A percentile compares a stretch with the other conserved stretches of the same genome.
Conservation (phyloP, 768 basidiomycete genomes). For the Trametes cinnabarina region DNA sequence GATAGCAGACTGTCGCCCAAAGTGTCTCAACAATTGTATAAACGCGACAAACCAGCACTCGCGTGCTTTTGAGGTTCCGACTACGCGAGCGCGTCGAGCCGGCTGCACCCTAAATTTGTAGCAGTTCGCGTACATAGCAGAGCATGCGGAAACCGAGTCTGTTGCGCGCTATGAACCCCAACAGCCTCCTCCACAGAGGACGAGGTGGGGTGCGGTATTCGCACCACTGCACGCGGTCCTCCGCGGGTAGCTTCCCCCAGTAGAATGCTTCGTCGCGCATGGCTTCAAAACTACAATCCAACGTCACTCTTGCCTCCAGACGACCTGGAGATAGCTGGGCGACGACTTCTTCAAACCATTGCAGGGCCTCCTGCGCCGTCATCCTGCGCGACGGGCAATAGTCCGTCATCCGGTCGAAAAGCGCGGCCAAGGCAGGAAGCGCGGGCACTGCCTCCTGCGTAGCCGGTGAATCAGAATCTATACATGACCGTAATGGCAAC, state of each 20-base stretch:
- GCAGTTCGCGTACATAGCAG: too few relatives aligned
- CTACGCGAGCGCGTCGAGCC: too few relatives aligned
- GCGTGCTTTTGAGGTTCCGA: too few relatives aligned
- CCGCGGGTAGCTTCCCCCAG: neutral
- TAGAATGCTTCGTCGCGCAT: neutral
- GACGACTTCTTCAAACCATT: neutral
- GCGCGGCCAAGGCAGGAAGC: neutral
- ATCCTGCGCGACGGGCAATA: neutral
- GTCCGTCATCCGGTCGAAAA: conserved; percentile 2
- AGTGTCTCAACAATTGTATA: too few relatives aligned
- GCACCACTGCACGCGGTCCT: neutral
- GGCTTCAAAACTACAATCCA: neutral
- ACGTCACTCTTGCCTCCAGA: neutral
- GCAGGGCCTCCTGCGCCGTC: neutral
- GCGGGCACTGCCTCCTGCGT: neutral
- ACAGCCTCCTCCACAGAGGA: neutral
- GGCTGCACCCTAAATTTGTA: too few relatives aligned
- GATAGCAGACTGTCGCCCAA: too few relatives aligned
- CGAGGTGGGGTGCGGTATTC: neutral
- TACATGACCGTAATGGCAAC: neutral
- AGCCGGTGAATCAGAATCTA: neutral
- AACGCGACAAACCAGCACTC: too few relatives aligned
- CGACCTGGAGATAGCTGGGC: neutral
- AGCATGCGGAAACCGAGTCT: neutral
- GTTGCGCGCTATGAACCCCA: neutral